Percentiles rank a stretch among this genome's conserved stretches.
Conservation (phyloP, 345 rosid genomes). For the Pugionium cornutum region DNA sequence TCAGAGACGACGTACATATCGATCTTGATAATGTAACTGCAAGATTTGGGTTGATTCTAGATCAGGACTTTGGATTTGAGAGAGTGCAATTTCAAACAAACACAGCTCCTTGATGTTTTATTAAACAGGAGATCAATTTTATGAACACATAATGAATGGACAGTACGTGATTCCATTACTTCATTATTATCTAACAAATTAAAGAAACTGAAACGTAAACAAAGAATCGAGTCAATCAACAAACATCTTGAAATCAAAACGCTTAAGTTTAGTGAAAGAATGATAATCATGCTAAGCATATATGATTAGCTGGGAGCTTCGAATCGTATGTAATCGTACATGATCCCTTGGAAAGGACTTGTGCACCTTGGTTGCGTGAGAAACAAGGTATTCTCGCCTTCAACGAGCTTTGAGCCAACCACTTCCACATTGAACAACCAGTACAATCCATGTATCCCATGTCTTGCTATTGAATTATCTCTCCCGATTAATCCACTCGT, state of each 20-base stretch:
- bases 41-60: conserved; percentile 29
- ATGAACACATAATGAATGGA: too few relatives aligned
- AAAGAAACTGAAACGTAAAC: not conserved
- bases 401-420: conserved; percentile 46
- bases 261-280: conserved; percentile 14
- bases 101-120: not conserved
- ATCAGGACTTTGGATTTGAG: conserved; percentile 30
- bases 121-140: too few relatives aligned
- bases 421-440: conserved; percentile 67
- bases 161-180: too few relatives aligned
- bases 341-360: conserved; percentile 70
- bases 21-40: conserved; percentile 37
- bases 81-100: conserved; percentile 16
- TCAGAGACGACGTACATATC: conserved; percentile 25
- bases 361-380: conserved; percentile 60
- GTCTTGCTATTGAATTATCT: conserved; percentile 88
- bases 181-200: not conserved
- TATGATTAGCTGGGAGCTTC: conserved; percentile 57
- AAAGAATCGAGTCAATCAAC: not conserved
- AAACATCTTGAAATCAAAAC: not conserved
- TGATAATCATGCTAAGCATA: not conserved
- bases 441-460: conserved; percentile 88
- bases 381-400: conserved; percentile 64
- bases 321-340: conserved; percentile 87
- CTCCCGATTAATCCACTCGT: conserved; percentile 71